phyloP scores from a whole-genome alignment of 2,329 filamentous ascomycete genomes.

The Aulographum hederae region DNA sequence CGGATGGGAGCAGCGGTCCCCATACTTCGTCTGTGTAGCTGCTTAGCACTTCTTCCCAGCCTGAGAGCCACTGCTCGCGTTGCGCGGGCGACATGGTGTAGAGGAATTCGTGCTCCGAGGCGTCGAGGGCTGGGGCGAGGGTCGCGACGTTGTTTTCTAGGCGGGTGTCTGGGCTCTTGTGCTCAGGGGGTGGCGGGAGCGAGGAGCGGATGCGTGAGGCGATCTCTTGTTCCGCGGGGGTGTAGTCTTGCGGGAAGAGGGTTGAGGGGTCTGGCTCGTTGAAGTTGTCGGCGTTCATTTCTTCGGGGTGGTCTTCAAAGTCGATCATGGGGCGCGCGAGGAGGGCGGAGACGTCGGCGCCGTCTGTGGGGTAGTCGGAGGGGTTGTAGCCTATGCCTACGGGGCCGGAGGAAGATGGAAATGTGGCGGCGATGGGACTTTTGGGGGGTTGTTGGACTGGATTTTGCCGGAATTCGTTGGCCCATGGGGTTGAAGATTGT shows the following conservation, averaged over 20 bases:
- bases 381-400: too few species aligned
- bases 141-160: constrained; percentile 1
- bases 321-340: constrained; percentile 3
- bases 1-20: constrained; percentile 8
- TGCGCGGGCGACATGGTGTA: background rate
- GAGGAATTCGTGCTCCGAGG: background rate
- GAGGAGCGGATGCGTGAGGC: constrained; percentile 1
- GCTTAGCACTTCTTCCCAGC: constrained; percentile 9
- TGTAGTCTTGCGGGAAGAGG: constrained; percentile 4
- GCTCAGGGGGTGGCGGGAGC: constrained; percentile 4
- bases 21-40: constrained; percentile 10
- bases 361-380: constrained; percentile 3
- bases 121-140: background rate
- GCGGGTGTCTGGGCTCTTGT: constrained; percentile 1
- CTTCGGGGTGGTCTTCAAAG: background rate
- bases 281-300: background rate
- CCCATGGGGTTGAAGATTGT: too few species aligned
- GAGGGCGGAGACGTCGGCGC: constrained; percentile 5
- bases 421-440: too few species aligned
- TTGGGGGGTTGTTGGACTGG: too few species aligned
- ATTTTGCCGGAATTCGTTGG: too few species aligned
- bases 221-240: constrained; percentile 1
- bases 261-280: background rate
- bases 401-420: too few species aligned
- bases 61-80: constrained; percentile 3